These are phyloP conservation scores for Cutaneotrichosporon sp. DNA, from an alignment of 1,284 basidiomycete species.

Conservation along the genomic window DNA sequence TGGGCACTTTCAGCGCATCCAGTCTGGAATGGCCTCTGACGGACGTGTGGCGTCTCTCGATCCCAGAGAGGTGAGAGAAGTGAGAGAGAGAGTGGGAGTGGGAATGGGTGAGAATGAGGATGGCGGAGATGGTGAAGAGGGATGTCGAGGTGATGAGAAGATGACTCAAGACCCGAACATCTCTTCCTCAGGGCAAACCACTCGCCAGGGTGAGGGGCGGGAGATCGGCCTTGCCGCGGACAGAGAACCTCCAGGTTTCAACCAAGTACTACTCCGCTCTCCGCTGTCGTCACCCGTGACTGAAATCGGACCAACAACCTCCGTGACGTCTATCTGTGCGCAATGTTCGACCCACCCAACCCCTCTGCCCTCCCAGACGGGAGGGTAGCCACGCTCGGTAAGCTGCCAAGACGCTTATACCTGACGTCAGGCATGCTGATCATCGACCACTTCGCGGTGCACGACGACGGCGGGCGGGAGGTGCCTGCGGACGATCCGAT, in stretches of 20 bases:
- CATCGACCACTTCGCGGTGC: slow-evolving; percentile 73
- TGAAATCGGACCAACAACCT: background rate
- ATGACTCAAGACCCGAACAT: background rate
- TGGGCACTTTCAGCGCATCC: background rate
- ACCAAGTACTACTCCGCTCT: background rate
- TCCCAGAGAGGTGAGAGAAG: too few species aligned
- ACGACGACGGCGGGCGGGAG: slow-evolving; percentile 61
- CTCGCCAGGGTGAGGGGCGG: too few species aligned
- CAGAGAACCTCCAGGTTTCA: background rate
- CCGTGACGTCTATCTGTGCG: slow-evolving; percentile 1
- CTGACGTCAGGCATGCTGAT: slow-evolving; percentile 74
- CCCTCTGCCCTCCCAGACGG: slow-evolving; percentile 56
- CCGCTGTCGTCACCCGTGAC: slow-evolving; percentile 38
- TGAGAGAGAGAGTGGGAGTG: too few species aligned
- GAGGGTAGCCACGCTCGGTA: slow-evolving; percentile 24
- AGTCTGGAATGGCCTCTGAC: background rate
- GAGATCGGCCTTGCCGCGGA: background rate
- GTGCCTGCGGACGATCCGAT: slow-evolving; percentile 54
- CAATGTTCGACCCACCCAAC: slow-evolving; percentile 1
- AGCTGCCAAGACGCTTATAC: background rate
- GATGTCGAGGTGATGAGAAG: background rate
- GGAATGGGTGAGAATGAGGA: background rate
- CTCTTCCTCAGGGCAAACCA: background rate
- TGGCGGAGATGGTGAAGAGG: background rate
- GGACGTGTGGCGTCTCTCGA: too few species aligned